These are phyloP conservation scores for Stephanodiscus minutulus DNA, from an alignment of 108 stramenopile genomes.

Conservation along the genomic window DNA sequence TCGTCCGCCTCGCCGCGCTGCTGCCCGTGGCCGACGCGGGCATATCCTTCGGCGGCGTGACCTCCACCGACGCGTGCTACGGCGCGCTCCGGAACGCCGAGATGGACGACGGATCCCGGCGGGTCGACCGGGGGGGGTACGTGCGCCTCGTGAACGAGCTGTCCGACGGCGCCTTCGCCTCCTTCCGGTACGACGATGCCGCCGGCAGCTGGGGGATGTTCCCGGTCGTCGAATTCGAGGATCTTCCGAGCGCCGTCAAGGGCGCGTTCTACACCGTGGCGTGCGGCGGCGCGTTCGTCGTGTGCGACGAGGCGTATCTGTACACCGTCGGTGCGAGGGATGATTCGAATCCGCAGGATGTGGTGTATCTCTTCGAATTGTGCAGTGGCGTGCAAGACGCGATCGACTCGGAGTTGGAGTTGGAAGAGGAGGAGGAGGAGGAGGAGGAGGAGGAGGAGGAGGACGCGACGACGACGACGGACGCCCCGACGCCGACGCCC, in stretches of 20 bases:
- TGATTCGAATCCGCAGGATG: conserved; percentile 11
- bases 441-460: too few species aligned
- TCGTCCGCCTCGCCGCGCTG: not conserved
- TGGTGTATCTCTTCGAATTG: conserved; percentile 32
- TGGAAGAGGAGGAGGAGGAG: too few species aligned
- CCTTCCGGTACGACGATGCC: conserved; percentile 11
- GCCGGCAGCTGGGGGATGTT: conserved; percentile 7
- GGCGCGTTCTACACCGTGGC: too few species aligned
- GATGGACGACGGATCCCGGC: not conserved
- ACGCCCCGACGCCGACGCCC: not conserved
- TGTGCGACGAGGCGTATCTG: too few species aligned
- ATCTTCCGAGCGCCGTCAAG: conserved; percentile 15
- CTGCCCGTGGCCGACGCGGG: conserved; percentile 1
- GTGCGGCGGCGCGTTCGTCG: too few species aligned
- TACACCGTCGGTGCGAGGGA: conserved; percentile 15
- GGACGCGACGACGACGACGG: not conserved
- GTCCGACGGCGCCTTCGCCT: conserved; percentile 16
- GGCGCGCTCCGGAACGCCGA: conserved; percentile 11
- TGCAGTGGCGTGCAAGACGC: conserved; percentile 27
- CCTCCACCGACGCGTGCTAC: conserved; percentile 29
- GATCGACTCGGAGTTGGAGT: conserved; percentile 1
- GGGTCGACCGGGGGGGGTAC: conserved; percentile 27
- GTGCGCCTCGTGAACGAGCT: conserved; percentile 35
- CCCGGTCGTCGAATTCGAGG: conserved; percentile 21
- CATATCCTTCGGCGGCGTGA: conserved; percentile 17